Percentiles rank a stretch among this genome's conserved stretches.
Evolutionary conservation across 176 grass and related monocot species (phyloP).

Genomic region (Bothriochloa decipiens): DNA sequence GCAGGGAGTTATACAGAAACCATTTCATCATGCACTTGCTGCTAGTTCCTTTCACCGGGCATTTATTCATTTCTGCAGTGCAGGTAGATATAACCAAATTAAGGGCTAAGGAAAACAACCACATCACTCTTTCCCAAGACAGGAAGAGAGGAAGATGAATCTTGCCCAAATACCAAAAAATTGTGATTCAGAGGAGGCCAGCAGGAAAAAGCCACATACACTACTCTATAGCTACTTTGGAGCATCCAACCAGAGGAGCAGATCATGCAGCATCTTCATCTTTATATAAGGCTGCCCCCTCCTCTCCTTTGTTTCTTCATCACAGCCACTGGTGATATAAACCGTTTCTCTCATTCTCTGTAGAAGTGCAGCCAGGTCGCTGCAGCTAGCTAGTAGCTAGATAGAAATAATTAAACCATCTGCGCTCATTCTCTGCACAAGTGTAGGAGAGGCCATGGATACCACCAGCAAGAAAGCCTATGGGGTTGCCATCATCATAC

Average conservation of each 20-base stretch:
- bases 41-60: not conserved
- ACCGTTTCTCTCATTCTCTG: no score
- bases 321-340: slow-evolving; percentile 14
- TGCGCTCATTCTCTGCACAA: no score
- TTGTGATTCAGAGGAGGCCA: slow-evolving; percentile 35
- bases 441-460: not conserved
- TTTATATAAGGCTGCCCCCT: slow-evolving; percentile 46
- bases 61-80: not conserved
- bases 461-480: slow-evolving; percentile 56
- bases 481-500: slow-evolving; percentile 61
- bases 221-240: not conserved
- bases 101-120: slow-evolving; percentile 1
- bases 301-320: slow-evolving; percentile 12
- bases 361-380: not conserved
- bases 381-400: not conserved
- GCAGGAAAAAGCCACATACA: not conserved
- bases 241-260: slow-evolving; percentile 15
- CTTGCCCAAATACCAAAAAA: slow-evolving; percentile 17
- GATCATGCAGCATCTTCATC: slow-evolving; percentile 27
- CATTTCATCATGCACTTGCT: not conserved
- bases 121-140: slow-evolving; percentile 30
- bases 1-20: not conserved
- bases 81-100: not conserved
- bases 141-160: not conserved
- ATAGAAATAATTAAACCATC: not conserved